phyloP scores from a whole-genome alignment of 176 grass and related monocot genomes.

The Zea mays region DNA sequence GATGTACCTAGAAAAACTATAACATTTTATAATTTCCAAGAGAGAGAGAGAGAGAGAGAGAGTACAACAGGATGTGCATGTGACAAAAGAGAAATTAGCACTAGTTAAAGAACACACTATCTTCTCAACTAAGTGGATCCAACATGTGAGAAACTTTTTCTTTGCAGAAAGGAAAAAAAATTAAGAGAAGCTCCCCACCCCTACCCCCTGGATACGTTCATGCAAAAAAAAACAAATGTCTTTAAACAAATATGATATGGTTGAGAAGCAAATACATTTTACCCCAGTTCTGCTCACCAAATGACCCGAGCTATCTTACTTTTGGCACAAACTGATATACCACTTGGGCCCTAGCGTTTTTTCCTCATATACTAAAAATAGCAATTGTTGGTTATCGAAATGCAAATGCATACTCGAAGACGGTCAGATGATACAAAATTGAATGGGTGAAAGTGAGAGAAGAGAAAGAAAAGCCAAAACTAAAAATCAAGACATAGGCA shows the following conservation, averaged over 20 bases:
- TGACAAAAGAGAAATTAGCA: slow-evolving; percentile 10
- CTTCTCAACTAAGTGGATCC: slow-evolving; percentile 1
- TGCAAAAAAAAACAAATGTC: not conserved
- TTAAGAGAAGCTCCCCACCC: not conserved
- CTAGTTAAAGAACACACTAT: not conserved
- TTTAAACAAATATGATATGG: slow-evolving; percentile 25
- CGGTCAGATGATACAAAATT: slow-evolving; percentile 33
- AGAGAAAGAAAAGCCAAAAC: slow-evolving; percentile 27
- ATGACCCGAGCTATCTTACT: not conserved
- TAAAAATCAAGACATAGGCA: slow-evolving; percentile 37
- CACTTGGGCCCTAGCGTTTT: slow-evolving; percentile 5
- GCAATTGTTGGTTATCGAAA: slow-evolving; percentile 42
- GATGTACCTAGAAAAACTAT: not conserved
- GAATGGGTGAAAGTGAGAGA: slow-evolving; percentile 26
- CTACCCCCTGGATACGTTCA: not conserved
- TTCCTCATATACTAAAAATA: slow-evolving; percentile 30
- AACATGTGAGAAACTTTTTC: slow-evolving; percentile 8
- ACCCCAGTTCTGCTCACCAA: not conserved
- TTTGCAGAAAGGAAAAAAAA: not conserved
- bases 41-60: not conserved
- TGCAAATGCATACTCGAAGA: slow-evolving; percentile 29
- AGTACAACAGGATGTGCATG: slow-evolving; percentile 18
- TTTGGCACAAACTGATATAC: slow-evolving; percentile 7
- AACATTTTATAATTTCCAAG: not conserved
- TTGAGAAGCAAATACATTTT: slow-evolving; percentile 5